Base-by-base conservation (phyloP, 2,329 filamentous ascomycete genomes). In the Berkeleyomyces rouxiae region DNA sequence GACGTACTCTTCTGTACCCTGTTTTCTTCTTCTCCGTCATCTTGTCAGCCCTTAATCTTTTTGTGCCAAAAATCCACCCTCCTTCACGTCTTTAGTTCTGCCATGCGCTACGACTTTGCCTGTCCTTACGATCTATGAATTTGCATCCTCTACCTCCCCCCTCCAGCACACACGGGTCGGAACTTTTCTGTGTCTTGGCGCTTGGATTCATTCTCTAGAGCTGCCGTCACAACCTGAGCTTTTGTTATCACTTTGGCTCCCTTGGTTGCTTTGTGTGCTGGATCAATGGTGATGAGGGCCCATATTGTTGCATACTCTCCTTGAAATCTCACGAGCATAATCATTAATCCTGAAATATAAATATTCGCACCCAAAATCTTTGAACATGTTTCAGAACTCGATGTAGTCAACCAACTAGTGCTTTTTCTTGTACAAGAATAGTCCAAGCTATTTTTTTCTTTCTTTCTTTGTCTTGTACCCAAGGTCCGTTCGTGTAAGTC, bases 321-420 rank as follows among this genome's bases (percentile, higher is more conserved):
- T 59, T 59, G 42, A 59, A 36, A 59, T 46, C 13, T 59, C 13
- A 36, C 43, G n/a, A 46, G 57, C 23, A 59, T 59, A 59, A 59
- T 59, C 9, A 55, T 55, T 55, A 55, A 55, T 55, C 7, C 11
- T 36, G 16, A 36, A 39, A 59, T 59, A 36, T 59, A 59, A n/a
- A 33, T 44, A 42, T 16, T 39, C 10, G 40, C 37, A 59, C n/a
- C 31, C 16, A 16, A n/a, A 9, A 59, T 39, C 31, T 9, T 31
- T 23, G 49, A 7, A 31, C 23, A 36, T 53, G 7, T 36, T 33
- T 11, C 10, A 11, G 7, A 43, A 51, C 44, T 23, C 23, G 23
- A 23, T 23, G 23, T 23, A 23, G 23, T 23, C 23, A 23, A 23
- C 23, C 23, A 23, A 23, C 23, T 23, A 23, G 23, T 23, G 4